Conservation (phyloP, 1,284 basidiomycete genomes). For the Ceratobasidium theobromae region DNA sequence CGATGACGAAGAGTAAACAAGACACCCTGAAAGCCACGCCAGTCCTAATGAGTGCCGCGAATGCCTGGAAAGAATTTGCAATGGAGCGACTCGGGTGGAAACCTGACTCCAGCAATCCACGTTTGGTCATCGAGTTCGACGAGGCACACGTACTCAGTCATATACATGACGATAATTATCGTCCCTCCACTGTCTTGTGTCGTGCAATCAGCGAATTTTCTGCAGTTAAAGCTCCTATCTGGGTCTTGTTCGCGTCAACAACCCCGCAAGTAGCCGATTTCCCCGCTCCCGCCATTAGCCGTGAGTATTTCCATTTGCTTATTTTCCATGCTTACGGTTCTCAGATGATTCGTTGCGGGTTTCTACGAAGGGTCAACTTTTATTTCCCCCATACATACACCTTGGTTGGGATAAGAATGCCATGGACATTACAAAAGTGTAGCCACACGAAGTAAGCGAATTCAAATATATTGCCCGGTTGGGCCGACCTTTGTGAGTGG, state of each 20-base stretch:
- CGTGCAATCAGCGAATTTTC: not conserved
- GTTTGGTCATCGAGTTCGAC: not conserved
- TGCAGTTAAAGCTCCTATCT: not conserved
- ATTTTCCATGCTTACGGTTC: not conserved
- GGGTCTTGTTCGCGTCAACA: slow-evolving; percentile 5
- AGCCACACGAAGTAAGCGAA: not conserved
- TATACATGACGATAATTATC: not conserved
- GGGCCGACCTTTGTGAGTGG: not conserved
- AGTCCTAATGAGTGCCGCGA: not conserved
- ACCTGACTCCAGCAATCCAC: not conserved
- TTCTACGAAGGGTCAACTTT: not conserved
- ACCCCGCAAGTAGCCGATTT: not conserved
- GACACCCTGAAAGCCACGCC: no score
- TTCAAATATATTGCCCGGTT: not conserved
- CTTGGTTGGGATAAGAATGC: slow-evolving; percentile 1
- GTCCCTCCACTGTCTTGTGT: not conserved
- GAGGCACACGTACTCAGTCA: not conserved
- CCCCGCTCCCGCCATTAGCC: not conserved
- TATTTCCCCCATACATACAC: not conserved
- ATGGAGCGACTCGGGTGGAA: not conserved
- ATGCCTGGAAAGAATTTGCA: not conserved
- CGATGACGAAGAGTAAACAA: no score
- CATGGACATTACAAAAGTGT: not conserved
- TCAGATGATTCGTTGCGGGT: not conserved
- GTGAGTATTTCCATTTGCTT: not conserved